These are phyloP conservation scores for Coix lacrymajobi DNA, from an alignment of 176 grass and related monocot species.

Conservation along the genomic window DNA sequence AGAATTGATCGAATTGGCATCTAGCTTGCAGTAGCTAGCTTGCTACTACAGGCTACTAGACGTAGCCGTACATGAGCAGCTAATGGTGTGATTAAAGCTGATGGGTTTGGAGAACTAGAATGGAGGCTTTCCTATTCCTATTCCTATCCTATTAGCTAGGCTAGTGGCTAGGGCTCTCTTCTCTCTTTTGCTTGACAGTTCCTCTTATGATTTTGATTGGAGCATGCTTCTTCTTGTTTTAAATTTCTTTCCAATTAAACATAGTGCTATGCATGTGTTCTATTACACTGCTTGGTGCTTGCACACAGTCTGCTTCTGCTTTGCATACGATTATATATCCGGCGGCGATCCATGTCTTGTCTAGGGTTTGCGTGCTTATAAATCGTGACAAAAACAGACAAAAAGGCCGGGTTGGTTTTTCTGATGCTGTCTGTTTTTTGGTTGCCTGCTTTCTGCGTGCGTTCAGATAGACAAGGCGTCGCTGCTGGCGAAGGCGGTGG, in stretches of 20 bases:
- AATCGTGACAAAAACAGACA: neutral
- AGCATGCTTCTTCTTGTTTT: slow-evolving; percentile 16
- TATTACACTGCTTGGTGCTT: neutral
- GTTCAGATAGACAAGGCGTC: slow-evolving; percentile 94
- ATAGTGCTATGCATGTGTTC: neutral
- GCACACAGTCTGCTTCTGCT: neutral
- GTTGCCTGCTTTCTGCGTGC: neutral
- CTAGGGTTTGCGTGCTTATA: slow-evolving; percentile 26
- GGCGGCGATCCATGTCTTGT: neutral
- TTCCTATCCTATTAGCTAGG: neutral
- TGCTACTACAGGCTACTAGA: neutral
- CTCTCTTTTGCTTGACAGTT: neutral
- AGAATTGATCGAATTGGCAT: neutral
- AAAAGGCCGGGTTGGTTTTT: neutral
- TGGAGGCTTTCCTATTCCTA: slow-evolving; percentile 27
- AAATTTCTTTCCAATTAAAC: neutral
- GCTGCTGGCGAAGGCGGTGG: slow-evolving; percentile 88
- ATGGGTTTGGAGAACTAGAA: slow-evolving; percentile 18
- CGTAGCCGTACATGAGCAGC: neutral
- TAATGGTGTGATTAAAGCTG: slow-evolving; percentile 40
- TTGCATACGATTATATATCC: neutral
- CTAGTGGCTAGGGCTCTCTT: slow-evolving; percentile 30
- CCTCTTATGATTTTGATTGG: slow-evolving; percentile 10
- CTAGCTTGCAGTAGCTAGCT: neutral
- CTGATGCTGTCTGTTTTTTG: neutral